These are phyloP conservation scores for Celoporthe dispersa DNA, from an alignment of 2,329 filamentous ascomycete species.

Conservation along the genomic window DNA sequence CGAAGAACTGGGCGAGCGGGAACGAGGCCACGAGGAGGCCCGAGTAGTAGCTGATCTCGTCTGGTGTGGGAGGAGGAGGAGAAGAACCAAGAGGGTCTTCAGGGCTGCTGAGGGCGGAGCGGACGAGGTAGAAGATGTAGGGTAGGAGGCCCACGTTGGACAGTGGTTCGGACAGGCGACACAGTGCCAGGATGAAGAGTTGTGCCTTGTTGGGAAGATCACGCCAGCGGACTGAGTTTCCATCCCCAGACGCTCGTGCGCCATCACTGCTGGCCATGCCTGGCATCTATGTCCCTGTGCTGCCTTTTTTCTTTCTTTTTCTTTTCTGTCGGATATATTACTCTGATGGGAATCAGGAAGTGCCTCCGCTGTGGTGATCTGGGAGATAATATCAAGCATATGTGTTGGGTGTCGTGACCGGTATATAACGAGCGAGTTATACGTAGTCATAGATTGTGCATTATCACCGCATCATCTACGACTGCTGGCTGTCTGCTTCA, in stretches of 20 bases:
- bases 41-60: constrained; percentile 65
- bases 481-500: no score
- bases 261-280: not conserved
- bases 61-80: constrained; percentile 19
- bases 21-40: constrained; percentile 72
- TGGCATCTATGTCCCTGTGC: not conserved
- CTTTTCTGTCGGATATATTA: no score
- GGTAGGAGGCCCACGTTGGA: constrained; percentile 69
- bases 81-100: not conserved
- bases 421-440: no score
- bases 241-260: not conserved
- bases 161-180: constrained; percentile 62
- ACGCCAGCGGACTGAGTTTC: constrained; percentile 35
- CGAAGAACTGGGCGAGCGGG: constrained; percentile 70
- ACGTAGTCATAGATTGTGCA: no score
- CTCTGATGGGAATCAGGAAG: no score
- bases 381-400: no score
- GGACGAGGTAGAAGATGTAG: constrained; percentile 76
- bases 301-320: no score
- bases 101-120: constrained; percentile 55
- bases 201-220: constrained; percentile 45
- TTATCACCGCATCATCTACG: no score
- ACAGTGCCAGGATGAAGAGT: constrained; percentile 41
- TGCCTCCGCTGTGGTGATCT: no score
- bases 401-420: no score